These are phyloP conservation scores for Colletotrichum kahawae DNA, from an alignment of 2,329 filamentous ascomycete genomes.

Conservation along the genomic window DNA sequence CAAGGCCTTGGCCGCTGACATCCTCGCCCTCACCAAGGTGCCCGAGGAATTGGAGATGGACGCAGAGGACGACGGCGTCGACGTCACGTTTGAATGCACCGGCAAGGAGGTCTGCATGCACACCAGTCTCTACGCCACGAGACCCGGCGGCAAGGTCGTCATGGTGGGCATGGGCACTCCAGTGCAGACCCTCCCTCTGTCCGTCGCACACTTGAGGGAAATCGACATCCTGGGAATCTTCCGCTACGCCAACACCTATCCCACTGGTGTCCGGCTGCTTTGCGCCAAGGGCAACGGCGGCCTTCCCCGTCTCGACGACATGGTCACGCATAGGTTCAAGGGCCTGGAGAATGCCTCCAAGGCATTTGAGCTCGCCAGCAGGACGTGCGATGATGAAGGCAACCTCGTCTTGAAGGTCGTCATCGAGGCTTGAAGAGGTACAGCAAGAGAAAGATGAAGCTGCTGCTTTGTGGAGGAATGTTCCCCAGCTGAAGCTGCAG, in stretches of 20 bases:
- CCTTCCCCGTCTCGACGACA: constrained; percentile 68
- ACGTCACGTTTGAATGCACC: constrained; percentile 78
- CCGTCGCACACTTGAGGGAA: constrained; percentile 74
- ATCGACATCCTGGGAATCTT: constrained; percentile 79
- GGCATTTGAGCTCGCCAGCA: constrained; percentile 74
- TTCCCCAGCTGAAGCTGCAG: background rate
- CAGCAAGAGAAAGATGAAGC: background rate
- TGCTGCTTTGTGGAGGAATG: background rate
- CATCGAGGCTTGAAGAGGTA: constrained; percentile 52
- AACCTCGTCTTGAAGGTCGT: constrained; percentile 77
- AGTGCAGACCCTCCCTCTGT: constrained; percentile 75
- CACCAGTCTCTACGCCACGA: constrained; percentile 74
- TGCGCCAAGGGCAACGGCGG: constrained; percentile 46
- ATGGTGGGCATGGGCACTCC: constrained; percentile 83
- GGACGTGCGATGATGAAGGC: constrained; percentile 70
- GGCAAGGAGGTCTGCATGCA: constrained; percentile 79
- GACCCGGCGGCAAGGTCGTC: constrained; percentile 73
- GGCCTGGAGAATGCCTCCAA: constrained; percentile 66
- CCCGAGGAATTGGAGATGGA: constrained; percentile 33
- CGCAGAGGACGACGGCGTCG: constrained; percentile 66
- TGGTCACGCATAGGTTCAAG: constrained; percentile 76
- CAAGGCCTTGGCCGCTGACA: constrained; percentile 53
- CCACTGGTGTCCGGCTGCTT: constrained; percentile 69
- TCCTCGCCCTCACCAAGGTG: constrained; percentile 46
- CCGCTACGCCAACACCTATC: constrained; percentile 78